Evolutionary conservation across 2,329 filamentous ascomycete species (phyloP).

Genomic region (Sporothrix schenckii): DNA sequence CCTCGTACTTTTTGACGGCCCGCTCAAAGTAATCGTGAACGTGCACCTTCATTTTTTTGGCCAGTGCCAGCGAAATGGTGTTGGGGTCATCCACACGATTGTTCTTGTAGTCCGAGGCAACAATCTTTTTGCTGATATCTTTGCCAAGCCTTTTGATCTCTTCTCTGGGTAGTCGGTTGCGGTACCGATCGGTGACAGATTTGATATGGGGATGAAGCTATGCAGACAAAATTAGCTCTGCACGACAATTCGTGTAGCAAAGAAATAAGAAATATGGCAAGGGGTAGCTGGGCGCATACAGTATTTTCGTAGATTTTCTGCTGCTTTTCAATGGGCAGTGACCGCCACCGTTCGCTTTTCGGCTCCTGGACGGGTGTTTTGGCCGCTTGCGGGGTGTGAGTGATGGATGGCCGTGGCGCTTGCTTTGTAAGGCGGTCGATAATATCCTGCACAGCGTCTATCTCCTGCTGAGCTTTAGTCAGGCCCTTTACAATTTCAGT

Average conservation of each 20-base stretch:
- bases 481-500: slow-evolving; percentile 68
- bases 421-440: slow-evolving; percentile 82
- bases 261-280: background rate
- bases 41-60: slow-evolving; percentile 79
- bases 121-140: slow-evolving; percentile 81
- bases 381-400: slow-evolving; percentile 66
- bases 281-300: slow-evolving; percentile 54
- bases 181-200: slow-evolving; percentile 83
- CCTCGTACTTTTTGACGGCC: slow-evolving; percentile 73
- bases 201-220: slow-evolving; percentile 85
- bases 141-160: slow-evolving; percentile 65
- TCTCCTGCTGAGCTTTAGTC: slow-evolving; percentile 64
- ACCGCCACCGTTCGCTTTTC: slow-evolving; percentile 72
- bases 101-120: slow-evolving; percentile 89
- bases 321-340: slow-evolving; percentile 76
- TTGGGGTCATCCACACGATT: slow-evolving; percentile 82
- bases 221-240: slow-evolving; percentile 10
- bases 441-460: slow-evolving; percentile 78
- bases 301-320: slow-evolving; percentile 95
- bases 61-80: slow-evolving; percentile 71
- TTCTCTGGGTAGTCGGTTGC: slow-evolving; percentile 82
- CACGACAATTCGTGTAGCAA: too few relatives aligned
- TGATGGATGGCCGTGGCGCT: slow-evolving; percentile 54
- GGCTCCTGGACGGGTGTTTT: slow-evolving; percentile 59
- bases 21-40: slow-evolving; percentile 87